These are phyloP conservation scores for Xylariaceae sp. DNA, from an alignment of 2,329 filamentous ascomycete genomes.

Conservation along the genomic window DNA sequence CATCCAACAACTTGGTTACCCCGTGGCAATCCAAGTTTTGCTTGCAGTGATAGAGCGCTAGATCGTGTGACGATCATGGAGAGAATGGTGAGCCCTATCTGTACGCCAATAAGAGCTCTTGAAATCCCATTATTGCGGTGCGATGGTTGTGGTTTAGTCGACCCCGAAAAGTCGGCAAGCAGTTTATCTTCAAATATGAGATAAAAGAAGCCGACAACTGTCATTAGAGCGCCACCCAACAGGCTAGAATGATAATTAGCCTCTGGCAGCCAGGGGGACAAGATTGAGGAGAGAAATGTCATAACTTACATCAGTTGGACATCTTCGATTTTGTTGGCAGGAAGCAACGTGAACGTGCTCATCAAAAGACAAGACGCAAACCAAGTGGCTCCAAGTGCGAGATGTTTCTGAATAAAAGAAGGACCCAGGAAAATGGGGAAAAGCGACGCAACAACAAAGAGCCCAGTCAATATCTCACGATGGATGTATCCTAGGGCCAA, in stretches of 20 bases:
- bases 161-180: slow-evolving; percentile 41
- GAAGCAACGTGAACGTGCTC: slow-evolving; percentile 86
- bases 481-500: slow-evolving; percentile 92
- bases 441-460: slow-evolving; percentile 70
- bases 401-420: slow-evolving; percentile 66
- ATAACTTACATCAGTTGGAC: slow-evolving; percentile 39
- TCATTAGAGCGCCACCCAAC: slow-evolving; percentile 74
- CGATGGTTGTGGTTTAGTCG: slow-evolving; percentile 21
- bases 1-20: slow-evolving; percentile 89
- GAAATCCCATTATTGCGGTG: slow-evolving; percentile 43
- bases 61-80: slow-evolving; percentile 84
- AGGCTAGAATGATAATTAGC: slow-evolving; percentile 49
- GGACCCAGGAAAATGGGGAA: slow-evolving; percentile 77
- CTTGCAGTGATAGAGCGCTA: slow-evolving; percentile 79
- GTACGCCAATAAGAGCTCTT: slow-evolving; percentile 57
- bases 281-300: not conserved
- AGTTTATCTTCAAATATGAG: slow-evolving; percentile 70
- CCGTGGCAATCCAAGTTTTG: slow-evolving; percentile 75
- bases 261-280: no score
- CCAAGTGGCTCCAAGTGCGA: slow-evolving; percentile 66
- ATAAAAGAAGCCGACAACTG: slow-evolving; percentile 70
- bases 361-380: slow-evolving; percentile 71
- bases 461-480: slow-evolving; percentile 77
- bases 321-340: slow-evolving; percentile 77
- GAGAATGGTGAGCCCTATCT: slow-evolving; percentile 73